These are phyloP conservation scores for Candolleomyces aberdarensis DNA, from an alignment of 768 basidiomycete genomes.

Conservation along the genomic window DNA sequence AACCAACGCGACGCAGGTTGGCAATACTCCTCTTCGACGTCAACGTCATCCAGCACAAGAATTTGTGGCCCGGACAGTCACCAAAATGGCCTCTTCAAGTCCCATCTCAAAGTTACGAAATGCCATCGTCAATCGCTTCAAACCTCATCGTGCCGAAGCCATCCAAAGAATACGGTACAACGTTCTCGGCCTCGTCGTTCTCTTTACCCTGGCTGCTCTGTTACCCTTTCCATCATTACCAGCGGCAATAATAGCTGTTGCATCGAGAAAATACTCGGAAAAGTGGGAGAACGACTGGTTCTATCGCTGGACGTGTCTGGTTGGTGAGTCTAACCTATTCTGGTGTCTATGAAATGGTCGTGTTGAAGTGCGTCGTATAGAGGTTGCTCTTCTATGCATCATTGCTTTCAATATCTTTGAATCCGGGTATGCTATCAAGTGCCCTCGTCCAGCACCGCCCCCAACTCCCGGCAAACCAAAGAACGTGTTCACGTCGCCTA, in stretches of 20 bases:
- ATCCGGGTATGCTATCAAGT: conserved; percentile 38
- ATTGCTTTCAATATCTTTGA: conserved; percentile 40
- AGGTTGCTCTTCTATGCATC: conserved; percentile 29
- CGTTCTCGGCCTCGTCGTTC: conserved; percentile 30
- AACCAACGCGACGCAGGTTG: no score
- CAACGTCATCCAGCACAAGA: no score
- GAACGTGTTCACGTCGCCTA: conserved; percentile 14
- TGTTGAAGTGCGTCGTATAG: conserved; percentile 17
- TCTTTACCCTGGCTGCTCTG: conserved; percentile 34
- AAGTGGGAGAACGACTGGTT: not conserved
- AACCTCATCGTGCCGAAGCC: conserved; percentile 44
- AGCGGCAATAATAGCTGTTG: not conserved
- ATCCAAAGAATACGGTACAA: conserved; percentile 41
- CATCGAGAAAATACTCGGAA: not conserved
- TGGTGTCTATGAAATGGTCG: not conserved
- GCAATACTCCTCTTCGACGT: no score
- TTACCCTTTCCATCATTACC: conserved; percentile 32
- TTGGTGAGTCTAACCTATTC: not conserved
- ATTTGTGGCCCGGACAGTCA: no score
- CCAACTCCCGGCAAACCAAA: conserved; percentile 32
- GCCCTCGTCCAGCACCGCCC: conserved; percentile 36
- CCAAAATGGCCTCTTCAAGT: no score
- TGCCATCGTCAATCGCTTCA: conserved; percentile 18
- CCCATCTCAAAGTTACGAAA: not conserved
- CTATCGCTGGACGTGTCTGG: not conserved